A percentile compares a stretch with the other conserved stretches of the same genome.
Evolutionary conservation across 2,329 filamentous ascomycete genomes (phyloP).

Genomic region (Penicillium sp.): DNA sequence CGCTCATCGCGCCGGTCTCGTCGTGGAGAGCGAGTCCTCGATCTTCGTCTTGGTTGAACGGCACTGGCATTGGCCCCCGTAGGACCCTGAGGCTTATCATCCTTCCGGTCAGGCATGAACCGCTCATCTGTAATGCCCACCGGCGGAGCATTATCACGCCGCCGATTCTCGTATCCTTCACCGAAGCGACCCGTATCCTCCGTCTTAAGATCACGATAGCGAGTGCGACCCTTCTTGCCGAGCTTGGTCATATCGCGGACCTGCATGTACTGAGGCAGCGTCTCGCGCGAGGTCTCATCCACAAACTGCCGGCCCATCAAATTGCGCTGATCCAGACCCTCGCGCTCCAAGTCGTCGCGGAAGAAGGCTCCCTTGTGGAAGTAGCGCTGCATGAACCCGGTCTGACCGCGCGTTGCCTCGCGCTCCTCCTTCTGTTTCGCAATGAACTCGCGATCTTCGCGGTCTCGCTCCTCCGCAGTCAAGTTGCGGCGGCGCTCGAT

Average conservation of each 20-base stretch:
- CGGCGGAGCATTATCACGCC: conserved; percentile 32
- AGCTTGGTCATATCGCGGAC: conserved; percentile 90
- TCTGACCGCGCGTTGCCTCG: conserved; percentile 72
- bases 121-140: conserved; percentile 46
- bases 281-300: conserved; percentile 82
- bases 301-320: conserved; percentile 80
- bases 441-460: conserved; percentile 78
- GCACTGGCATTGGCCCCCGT: conserved; percentile 49
- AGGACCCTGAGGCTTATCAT: conserved; percentile 35
- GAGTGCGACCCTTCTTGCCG: conserved; percentile 85
- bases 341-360: conserved; percentile 72
- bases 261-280: conserved; percentile 87
- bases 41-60: conserved; percentile 38
- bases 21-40: conserved; percentile 49
- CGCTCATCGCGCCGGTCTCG: conserved; percentile 38
- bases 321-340: conserved; percentile 75
- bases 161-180: conserved; percentile 32
- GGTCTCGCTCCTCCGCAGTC: conserved; percentile 78
- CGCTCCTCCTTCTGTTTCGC: conserved; percentile 74
- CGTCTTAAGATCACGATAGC: conserved; percentile 80
- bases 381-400: conserved; percentile 92
- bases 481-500: conserved; percentile 84
- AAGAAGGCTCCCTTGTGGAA: conserved; percentile 97
- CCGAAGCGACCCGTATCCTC: conserved; percentile 92
- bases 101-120: conserved; percentile 45